Evolutionary conservation across 2,329 filamentous ascomycete genomes (phyloP).

Genomic region (Botrytis galanthina): DNA sequence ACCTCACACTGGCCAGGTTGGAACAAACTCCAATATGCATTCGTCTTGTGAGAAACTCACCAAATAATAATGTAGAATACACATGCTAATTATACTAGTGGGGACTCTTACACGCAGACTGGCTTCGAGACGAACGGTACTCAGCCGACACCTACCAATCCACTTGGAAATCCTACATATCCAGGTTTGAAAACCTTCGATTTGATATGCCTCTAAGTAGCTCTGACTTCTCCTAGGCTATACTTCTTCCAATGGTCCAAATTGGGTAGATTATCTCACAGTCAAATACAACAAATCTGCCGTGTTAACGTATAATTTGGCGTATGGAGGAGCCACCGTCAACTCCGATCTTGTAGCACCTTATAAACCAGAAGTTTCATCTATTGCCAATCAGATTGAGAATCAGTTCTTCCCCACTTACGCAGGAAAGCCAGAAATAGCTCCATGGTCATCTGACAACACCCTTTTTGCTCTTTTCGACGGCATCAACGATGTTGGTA

Average conservation of each 20-base stretch:
- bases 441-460: conserved; percentile 29
- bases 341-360: conserved; percentile 41
- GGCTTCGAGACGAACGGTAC: conserved; percentile 40
- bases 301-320: conserved; percentile 51
- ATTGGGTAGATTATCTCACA: conserved; percentile 54
- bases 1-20: conserved; percentile 41
- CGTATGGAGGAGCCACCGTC: conserved; percentile 47
- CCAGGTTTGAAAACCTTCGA: conserved; percentile 33
- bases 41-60: conserved; percentile 42
- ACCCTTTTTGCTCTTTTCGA: conserved; percentile 44
- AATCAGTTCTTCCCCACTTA: conserved; percentile 45
- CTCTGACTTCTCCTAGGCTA: conserved; percentile 21
- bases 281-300: conserved; percentile 45
- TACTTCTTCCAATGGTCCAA: conserved; percentile 48
- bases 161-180: conserved; percentile 43
- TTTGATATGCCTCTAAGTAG: background rate
- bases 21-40: conserved; percentile 43
- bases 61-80: background rate
- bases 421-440: conserved; percentile 33
- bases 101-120: conserved; percentile 44
- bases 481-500: conserved; percentile 56
- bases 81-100: conserved; percentile 32
- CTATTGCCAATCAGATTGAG: conserved; percentile 42
- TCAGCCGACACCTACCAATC: conserved; percentile 40
- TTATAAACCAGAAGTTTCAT: conserved; percentile 40